A percentile compares a stretch with the other conserved stretches of the same genome.
Evolutionary conservation across 192 early-diverging fungal genomes (phyloP).

Genomic region (Backusella westeae): DNA sequence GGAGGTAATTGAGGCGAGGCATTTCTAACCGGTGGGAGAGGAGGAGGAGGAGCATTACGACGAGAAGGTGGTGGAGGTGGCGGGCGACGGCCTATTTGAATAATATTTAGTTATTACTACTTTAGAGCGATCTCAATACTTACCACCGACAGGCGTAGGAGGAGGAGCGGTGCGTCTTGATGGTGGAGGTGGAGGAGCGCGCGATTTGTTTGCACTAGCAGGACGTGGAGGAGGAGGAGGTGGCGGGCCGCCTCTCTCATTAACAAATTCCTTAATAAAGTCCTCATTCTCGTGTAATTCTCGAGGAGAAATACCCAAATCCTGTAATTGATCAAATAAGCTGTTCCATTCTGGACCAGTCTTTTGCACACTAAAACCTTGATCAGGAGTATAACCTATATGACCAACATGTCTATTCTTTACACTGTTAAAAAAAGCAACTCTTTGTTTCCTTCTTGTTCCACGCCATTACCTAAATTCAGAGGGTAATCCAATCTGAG

Average conservation of each 20-base stretch:
- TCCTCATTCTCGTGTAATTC: constrained; percentile 64
- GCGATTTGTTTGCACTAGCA: constrained; percentile 22
- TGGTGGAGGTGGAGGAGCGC: constrained; percentile 42
- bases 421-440: no score
- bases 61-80: constrained; percentile 28
- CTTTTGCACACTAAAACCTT: constrained; percentile 64
- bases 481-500: constrained; percentile 56
- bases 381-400: constrained; percentile 57
- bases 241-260: constrained; percentile 56
- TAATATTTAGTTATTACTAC: neutral
- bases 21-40: constrained; percentile 13
- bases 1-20: constrained; percentile 15
- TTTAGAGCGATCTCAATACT: neutral
- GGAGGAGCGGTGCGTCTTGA: constrained; percentile 30
- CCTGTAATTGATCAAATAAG: constrained; percentile 66
- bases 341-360: constrained; percentile 69
- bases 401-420: constrained; percentile 53
- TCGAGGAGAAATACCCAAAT: constrained; percentile 60
- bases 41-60: constrained; percentile 36
- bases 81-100: constrained; percentile 9
- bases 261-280: constrained; percentile 69
- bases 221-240: constrained; percentile 27
- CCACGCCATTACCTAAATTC: constrained; percentile 40
- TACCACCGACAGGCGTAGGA: constrained; percentile 25
- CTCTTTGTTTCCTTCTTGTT: neutral